Base-by-base conservation (phyloP, 73 alveolate species). In the Breviolum minutum region DNA sequence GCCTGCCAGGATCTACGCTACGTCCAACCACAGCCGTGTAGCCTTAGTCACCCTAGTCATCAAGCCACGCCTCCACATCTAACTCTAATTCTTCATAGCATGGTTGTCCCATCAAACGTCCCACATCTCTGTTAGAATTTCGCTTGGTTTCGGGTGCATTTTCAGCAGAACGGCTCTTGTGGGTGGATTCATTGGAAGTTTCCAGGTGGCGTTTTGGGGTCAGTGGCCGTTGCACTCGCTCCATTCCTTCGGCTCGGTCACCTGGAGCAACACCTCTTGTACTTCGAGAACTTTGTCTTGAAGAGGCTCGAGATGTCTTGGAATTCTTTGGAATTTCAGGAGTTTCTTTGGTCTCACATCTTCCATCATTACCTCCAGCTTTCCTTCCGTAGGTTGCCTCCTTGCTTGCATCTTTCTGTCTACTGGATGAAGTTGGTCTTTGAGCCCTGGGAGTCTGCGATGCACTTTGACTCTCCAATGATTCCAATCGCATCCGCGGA, bases 11-110 rank as follows among this genome's bases (percentile, higher is more conserved):
- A 40, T 40, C 54, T 40, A 40, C 54, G 54, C 54, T 40, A 40
- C 54, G 54, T 40, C 54, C 54, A 40, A 40, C 54, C 54, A 40
- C 54, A n/a, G n/a, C n/a, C n/a, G n/a, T n/a, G n/a, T n/a, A n/a
- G 54, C 54, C 54, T 40, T 40, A 40, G 54, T 40, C 54, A 40
- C 54, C 54, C 3, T 81, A 68, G 26, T 48, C 88, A 32, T 90
- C 88, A 16, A 90, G 87, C 97, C 97, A 90, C 63, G n/a, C 84
- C 11, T 87, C 84, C 27, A 90, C 97, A 24, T 90, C 97, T 12
- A 90, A 63, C 88, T 90, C 97, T 0, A 90, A 76, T 62, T 90
- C 88, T 20, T 90, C 97, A 69, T 90, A 90, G 16, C 77, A 90
- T n/a, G 97, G 88, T 30, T 54, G 88, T 30, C 61, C 88, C 20